Evolutionary conservation across 352 stramenopile genomes (phyloP), one percentile per base, ranked within the genome.

Genomic region (Phytophthora ramorum): DNA sequence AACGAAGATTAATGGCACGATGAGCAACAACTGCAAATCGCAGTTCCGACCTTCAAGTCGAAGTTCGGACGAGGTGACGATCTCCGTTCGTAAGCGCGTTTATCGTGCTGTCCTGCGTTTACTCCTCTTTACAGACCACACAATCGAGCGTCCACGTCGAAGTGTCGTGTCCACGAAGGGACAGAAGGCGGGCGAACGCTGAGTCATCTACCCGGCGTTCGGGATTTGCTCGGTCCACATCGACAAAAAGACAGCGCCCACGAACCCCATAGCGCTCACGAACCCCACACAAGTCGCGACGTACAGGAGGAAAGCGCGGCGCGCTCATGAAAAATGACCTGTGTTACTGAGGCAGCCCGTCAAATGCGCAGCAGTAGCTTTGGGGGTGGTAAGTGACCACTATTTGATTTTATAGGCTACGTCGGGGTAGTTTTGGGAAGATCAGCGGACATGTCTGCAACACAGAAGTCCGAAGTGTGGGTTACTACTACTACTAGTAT

Each of bases 41-140:
- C 26, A 57, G 20, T 67, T 55, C 49, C 58, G 58, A 58, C 58
- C 37, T 63, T 63, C 45, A 69, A 69, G 35, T 63, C 46, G 43
- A 68, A 6, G 38, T 19, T 28, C 17, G 37, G 37, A 65, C 47
- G n/a, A 16, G 17, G 51, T 49, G 48, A 66, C 48, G n/a, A 58
- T 48, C 35, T 47, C 26, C 20, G 58, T 65, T 53, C 47, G 57
- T 52, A 53, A 37, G 35, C 7, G 7, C 13, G 55, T 40, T 19
- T 16, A 43, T 54, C 22, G 55, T 48, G 40, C 37, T 7, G 26
- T 49, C 20, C 17, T 47, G 50, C 2, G n/a, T 26, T 47, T 16
- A 47, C 41, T 26, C 19, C 17, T 24, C 7, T 30, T 48, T 48
- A 46, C 40, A 46, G 34, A 9, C 34, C 10, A 46, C 40, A 6